Evolutionary conservation across 345 rosid species (phyloP).

Genomic region (Erucastrum elatum): DNA sequence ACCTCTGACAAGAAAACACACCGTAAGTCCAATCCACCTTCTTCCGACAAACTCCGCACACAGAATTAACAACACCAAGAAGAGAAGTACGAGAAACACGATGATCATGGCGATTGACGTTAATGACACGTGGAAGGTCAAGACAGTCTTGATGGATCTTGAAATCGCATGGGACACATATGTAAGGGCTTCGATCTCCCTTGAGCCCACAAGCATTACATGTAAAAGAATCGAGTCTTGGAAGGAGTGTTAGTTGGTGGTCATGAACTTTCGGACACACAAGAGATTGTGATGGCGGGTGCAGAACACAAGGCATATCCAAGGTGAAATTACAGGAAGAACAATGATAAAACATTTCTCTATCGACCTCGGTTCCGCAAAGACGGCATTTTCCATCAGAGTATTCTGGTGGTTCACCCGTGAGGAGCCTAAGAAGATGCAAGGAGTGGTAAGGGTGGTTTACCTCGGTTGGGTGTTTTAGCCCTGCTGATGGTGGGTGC

Average conservation of each 20-base stretch:
- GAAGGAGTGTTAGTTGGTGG: background rate
- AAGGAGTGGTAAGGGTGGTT: background rate
- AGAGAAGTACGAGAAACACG: background rate
- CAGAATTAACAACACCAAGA: background rate
- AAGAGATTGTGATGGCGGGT: background rate
- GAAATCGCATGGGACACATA: conserved; percentile 1
- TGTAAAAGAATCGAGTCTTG: background rate
- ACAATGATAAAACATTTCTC: background rate
- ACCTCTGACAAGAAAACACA: background rate
- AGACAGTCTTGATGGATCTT: background rate
- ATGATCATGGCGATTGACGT: conserved; percentile 11
- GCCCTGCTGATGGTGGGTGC: background rate
- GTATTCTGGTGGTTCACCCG: background rate
- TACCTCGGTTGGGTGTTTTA: background rate
- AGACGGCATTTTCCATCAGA: conserved; percentile 7
- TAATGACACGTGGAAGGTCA: conserved; percentile 2
- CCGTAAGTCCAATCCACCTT: conserved; percentile 8
- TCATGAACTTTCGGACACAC: background rate
- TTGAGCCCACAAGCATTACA: background rate
- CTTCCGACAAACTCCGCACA: conserved; percentile 9
- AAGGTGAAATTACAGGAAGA: background rate
- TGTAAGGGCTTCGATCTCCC: conserved; percentile 17
- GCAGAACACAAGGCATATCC: background rate
- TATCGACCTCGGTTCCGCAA: background rate
- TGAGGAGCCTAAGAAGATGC: background rate